Base-by-base conservation (phyloP, 2,329 filamentous ascomycete species). In the Phialemonium atrogriseum region DNA sequence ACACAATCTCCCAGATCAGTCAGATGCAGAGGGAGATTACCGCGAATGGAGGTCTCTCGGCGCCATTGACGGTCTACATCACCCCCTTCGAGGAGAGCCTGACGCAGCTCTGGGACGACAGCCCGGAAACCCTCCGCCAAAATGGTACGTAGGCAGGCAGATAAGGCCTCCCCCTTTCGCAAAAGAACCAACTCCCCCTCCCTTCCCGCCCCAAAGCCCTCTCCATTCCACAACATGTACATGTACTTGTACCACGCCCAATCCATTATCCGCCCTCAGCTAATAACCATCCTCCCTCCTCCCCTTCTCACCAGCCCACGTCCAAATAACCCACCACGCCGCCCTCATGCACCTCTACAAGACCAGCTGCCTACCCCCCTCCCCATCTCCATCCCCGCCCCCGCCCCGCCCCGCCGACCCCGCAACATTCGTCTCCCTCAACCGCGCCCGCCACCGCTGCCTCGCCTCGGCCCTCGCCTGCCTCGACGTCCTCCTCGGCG, bases 1-100 rank as follows among this genome's bases (percentile, higher is more conserved):
- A 41, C 19, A 28, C 45, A 12, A 24, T 18, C 10, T 27, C 10
- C 17, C 27, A 28, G 27, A 21, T 21, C 7, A 28, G 17, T 12
- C 17, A 28, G 17, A 20, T 28, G 17, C 14, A n/a, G 18, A 21
- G 10, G n/a, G 5, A 28, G n/a, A 28, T 14, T 15, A 9, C 15
- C 6, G 10, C 17, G n/a, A 20, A 11, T 11, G 27, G 27, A n/a
- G 27, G 27, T 3, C 5, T 13, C 27, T 17, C 15, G n/a, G 21
- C n/a, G 11, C 27, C 27, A 8, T 19, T 28, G 7, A 20, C 27
- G 2, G 10, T 28, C 10, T 28, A 28, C 10, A 28, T 21, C 6
- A 13, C 27, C 7, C 27, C 27, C n/a, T 28, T 28, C 12, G 17
- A 20, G 18, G 14, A 11, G 7, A 14, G 8, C 4, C 6, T 28